These are phyloP conservation scores for Tephrocybe rancida DNA, from an alignment of 768 basidiomycete species.

Conservation along the genomic window DNA sequence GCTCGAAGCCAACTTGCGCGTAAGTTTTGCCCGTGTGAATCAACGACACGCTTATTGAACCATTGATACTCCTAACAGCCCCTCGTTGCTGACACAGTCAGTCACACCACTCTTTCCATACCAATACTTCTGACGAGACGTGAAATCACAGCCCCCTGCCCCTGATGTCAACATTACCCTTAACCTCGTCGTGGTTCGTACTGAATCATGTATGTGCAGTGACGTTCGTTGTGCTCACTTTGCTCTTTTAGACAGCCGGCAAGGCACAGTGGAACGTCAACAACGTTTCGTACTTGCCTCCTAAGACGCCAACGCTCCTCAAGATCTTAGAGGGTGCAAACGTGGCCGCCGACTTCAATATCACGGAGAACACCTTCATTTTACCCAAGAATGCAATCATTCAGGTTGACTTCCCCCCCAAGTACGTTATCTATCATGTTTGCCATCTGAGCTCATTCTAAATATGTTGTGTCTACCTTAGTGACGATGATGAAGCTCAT, in stretches of 20 bases:
- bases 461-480: slow-evolving; percentile 1
- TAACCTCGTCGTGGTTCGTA: slow-evolving; percentile 22
- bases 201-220: neutral
- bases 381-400: slow-evolving; percentile 38
- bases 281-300: slow-evolving; percentile 30
- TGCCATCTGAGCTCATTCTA: no score
- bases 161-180: slow-evolving; percentile 28
- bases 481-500: slow-evolving; percentile 30
- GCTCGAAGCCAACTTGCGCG: slow-evolving; percentile 25
- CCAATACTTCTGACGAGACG: neutral
- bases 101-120: neutral
- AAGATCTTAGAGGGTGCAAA: slow-evolving; percentile 38
- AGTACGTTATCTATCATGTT: slow-evolving; percentile 10
- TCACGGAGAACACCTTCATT: slow-evolving; percentile 39
- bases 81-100: slow-evolving; percentile 2
- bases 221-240: neutral
- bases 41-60: neutral
- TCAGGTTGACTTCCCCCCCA: slow-evolving; percentile 36
- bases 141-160: slow-evolving; percentile 17
- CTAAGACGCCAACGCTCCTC: slow-evolving; percentile 27
- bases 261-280: slow-evolving; percentile 35
- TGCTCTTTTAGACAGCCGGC: slow-evolving; percentile 18
- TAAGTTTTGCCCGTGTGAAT: neutral
- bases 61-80: neutral
- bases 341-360: slow-evolving; percentile 27